These are phyloP conservation scores for Melocanna baccifera DNA, from an alignment of 176 grass and related monocot species.

Conservation along the genomic window DNA sequence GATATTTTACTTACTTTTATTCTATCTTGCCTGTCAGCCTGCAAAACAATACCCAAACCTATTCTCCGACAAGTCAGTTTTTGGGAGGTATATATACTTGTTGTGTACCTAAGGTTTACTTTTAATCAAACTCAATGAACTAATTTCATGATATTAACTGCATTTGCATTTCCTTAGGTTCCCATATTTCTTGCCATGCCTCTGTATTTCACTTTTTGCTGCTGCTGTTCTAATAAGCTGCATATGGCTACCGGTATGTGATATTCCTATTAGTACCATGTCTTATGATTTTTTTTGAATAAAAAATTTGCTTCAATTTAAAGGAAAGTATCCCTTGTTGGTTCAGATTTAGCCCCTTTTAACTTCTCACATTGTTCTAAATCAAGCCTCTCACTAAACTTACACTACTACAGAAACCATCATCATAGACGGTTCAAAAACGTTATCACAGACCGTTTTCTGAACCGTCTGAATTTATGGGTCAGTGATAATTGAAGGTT, in stretches of 20 bases:
- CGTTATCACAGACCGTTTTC: no score
- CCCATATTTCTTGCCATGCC: slow-evolving; percentile 76
- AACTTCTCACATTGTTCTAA: background rate
- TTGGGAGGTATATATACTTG: slow-evolving; percentile 15
- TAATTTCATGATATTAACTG: background rate
- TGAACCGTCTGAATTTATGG: no score
- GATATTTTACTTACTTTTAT: background rate
- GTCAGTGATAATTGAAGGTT: no score
- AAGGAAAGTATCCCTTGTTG: background rate
- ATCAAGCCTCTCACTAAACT: background rate
- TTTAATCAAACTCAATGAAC: background rate
- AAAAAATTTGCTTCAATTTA: background rate
- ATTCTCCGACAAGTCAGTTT: no score
- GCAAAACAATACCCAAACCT: slow-evolving; percentile 65
- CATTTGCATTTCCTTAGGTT: slow-evolving; percentile 50
- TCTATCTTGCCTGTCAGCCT: slow-evolving; percentile 34
- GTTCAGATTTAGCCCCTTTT: background rate
- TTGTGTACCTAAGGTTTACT: background rate
- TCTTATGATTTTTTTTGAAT: background rate
- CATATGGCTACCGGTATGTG: slow-evolving; percentile 80
- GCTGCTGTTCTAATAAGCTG: slow-evolving; percentile 52
- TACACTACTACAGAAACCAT: no score
- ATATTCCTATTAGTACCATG: background rate
- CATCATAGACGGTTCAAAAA: no score
- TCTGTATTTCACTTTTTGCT: slow-evolving; percentile 65